phyloP scores from a whole-genome alignment of 2,329 filamentous ascomycete genomes.

The Xylaria sp. region DNA sequence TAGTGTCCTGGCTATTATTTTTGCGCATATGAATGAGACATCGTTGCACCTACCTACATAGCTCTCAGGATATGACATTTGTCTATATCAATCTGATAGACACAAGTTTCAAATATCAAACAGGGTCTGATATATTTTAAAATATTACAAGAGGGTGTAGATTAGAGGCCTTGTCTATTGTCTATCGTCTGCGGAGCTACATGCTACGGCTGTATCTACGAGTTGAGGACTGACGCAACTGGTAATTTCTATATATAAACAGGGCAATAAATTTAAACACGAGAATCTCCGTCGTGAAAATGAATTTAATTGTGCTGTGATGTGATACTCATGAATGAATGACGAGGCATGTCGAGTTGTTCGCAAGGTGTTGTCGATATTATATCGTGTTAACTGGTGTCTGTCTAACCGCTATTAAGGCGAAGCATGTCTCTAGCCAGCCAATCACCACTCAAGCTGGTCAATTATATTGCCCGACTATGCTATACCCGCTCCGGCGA shows the following conservation, averaged over 20 bases:
- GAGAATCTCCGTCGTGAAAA: too few species aligned
- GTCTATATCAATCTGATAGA: too few species aligned
- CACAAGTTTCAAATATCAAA: too few species aligned
- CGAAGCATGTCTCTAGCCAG: neutral
- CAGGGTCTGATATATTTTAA: neutral
- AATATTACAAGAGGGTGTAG: too few species aligned
- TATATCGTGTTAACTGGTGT: neutral
- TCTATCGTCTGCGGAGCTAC: neutral
- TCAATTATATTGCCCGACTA: constrained; percentile 15
- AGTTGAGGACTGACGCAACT: too few species aligned
- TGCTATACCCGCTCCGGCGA: neutral
- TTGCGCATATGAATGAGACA: neutral
- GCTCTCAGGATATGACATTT: neutral
- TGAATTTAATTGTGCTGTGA: too few species aligned
- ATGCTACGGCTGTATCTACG: too few species aligned
- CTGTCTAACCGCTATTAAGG: too few species aligned
- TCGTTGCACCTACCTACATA: constrained; percentile 11
- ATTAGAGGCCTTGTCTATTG: too few species aligned
- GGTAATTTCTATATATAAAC: too few species aligned
- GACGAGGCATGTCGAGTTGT: neutral
- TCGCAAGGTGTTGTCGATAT: neutral
- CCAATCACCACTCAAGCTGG: neutral
- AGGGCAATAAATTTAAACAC: too few species aligned
- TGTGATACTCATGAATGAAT: too few species aligned
- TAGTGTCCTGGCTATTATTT: neutral